Evolutionary conservation across 768 basidiomycete genomes (phyloP).

Genomic region (Macrolepiota fuliginosa): DNA sequence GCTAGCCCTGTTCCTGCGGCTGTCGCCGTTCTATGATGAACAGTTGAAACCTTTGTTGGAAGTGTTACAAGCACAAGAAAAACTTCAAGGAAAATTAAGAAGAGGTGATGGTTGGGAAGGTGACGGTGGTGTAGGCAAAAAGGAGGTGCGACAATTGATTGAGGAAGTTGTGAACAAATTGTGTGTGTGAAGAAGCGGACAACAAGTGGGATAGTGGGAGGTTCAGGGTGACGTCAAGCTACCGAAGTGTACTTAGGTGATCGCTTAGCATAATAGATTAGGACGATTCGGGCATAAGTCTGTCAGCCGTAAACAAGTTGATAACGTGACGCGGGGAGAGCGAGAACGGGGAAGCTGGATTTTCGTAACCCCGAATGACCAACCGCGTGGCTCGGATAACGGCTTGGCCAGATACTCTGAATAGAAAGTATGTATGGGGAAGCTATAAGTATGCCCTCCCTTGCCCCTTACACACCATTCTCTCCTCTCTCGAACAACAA

Average conservation of each 20-base stretch:
- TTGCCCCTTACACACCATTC: too few species aligned
- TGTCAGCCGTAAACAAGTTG: not conserved
- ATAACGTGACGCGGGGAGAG: constrained; percentile 3
- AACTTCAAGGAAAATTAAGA: constrained; percentile 56
- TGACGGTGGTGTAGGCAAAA: constrained; percentile 53
- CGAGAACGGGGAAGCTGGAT: not conserved
- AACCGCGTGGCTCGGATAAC: constrained; percentile 3
- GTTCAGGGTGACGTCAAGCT: not conserved
- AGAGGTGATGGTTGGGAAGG: constrained; percentile 46
- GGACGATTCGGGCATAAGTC: not conserved
- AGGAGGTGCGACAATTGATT: constrained; percentile 63
- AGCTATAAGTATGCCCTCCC: constrained; percentile 1
- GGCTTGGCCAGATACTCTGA: not conserved
- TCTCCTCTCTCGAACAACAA: not conserved
- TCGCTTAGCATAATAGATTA: not conserved
- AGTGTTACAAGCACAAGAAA: constrained; percentile 59
- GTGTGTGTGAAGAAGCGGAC: constrained; percentile 30
- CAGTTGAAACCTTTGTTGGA: constrained; percentile 61
- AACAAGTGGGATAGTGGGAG: not conserved
- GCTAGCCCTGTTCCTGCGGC: constrained; percentile 70
- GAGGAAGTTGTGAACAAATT: constrained; percentile 57
- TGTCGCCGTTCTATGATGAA: constrained; percentile 66
- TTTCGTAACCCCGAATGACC: constrained; percentile 3
- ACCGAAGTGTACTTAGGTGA: not conserved
- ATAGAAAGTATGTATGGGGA: not conserved